Conservation (phyloP, 2,329 filamentous ascomycete species). For the Leptographium lundbergii region DNA sequence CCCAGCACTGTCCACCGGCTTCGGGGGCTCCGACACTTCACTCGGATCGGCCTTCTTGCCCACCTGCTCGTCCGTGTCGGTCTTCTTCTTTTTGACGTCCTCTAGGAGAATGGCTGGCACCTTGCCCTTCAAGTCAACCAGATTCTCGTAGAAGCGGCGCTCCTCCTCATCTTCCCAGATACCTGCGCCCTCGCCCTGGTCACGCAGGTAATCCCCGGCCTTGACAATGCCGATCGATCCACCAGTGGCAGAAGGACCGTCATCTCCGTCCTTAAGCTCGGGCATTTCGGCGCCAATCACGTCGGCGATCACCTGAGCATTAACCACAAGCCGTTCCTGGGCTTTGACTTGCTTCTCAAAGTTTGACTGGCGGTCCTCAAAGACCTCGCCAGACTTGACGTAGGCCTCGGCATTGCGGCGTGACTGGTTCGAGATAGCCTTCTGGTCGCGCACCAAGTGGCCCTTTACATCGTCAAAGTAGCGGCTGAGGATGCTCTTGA, state of each 20-base stretch:
- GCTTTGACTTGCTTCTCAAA: slow-evolving; percentile 89
- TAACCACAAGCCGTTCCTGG: slow-evolving; percentile 80
- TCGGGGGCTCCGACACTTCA: slow-evolving; percentile 32
- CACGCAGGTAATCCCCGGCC: slow-evolving; percentile 81
- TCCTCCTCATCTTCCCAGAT: slow-evolving; percentile 99
- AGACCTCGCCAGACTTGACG: slow-evolving; percentile 95
- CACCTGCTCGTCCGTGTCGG: slow-evolving; percentile 66
- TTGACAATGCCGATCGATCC: slow-evolving; percentile 87
- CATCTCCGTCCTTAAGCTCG: slow-evolving; percentile 73
- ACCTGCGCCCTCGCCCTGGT: slow-evolving; percentile 77
- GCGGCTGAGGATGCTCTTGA: slow-evolving; percentile 69
- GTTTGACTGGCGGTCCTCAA: slow-evolving; percentile 90
- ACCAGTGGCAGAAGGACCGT: slow-evolving; percentile 49
- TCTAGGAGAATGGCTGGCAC: slow-evolving; percentile 89
- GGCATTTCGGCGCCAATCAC: slow-evolving; percentile 86
- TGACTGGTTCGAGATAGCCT: slow-evolving; percentile 72
- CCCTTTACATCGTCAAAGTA: slow-evolving; percentile 91
- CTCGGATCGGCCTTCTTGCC: slow-evolving; percentile 57
- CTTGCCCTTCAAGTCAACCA: slow-evolving; percentile 89
- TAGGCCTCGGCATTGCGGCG: slow-evolving; percentile 96
- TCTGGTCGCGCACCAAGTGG: slow-evolving; percentile 84
- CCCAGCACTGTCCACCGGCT: slow-evolving; percentile 28
- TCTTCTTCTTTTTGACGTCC: slow-evolving; percentile 88
- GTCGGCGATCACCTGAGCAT: slow-evolving; percentile 85
- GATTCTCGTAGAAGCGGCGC: slow-evolving; percentile 92